Evolutionary conservation across 106 monocot species (phyloP).

Genomic region (Acorus calamus): DNA sequence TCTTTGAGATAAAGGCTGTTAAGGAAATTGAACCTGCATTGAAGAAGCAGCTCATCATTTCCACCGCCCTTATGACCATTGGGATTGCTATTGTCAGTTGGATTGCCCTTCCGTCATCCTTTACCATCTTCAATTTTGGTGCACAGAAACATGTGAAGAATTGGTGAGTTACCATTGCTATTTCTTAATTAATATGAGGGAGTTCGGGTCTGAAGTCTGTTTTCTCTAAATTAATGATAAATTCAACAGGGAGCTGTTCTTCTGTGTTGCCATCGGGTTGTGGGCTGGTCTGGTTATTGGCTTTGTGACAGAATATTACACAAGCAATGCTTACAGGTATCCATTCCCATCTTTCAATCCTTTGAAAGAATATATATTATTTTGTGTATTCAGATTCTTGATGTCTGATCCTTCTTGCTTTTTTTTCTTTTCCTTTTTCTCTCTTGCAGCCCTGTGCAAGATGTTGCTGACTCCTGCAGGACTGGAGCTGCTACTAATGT

Average conservation of each 20-base stretch:
- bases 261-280: constrained; percentile 68
- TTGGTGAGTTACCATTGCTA: constrained; percentile 4
- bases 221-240: background rate
- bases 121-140: constrained; percentile 35
- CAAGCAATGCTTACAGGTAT: constrained; percentile 73
- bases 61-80: constrained; percentile 23
- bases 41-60: constrained; percentile 28
- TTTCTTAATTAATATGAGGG: background rate
- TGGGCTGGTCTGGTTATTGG: constrained; percentile 74
- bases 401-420: background rate
- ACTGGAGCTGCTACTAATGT: constrained; percentile 68
- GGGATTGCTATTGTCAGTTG: constrained; percentile 29
- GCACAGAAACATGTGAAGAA: constrained; percentile 22
- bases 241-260: constrained; percentile 55
- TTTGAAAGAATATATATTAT: background rate
- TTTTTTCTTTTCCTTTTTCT: background rate
- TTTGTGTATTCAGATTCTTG: background rate
- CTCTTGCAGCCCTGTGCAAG: constrained; percentile 54
- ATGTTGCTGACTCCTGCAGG: constrained; percentile 71
- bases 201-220: background rate
- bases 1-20: constrained; percentile 22
- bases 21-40: constrained; percentile 28
- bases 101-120: constrained; percentile 19
- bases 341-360: background rate
- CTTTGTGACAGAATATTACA: constrained; percentile 55